Conservation (phyloP, 2,329 filamentous ascomycete genomes). For the Pseudogymnoascus sp. region DNA sequence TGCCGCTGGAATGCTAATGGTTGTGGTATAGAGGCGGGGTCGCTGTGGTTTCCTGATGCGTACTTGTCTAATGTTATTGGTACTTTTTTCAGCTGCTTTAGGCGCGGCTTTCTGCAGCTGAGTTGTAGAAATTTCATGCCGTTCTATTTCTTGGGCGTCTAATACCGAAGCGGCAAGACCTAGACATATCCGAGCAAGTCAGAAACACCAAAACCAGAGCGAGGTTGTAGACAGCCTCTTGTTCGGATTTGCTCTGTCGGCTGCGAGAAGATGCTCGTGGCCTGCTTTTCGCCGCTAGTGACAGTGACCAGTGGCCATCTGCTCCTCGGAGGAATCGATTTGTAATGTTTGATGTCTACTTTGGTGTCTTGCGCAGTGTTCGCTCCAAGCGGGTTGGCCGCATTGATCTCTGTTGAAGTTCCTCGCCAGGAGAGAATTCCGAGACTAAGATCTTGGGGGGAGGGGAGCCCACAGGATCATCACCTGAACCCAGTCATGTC, state of each 20-base stretch:
- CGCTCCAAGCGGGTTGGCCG: not conserved
- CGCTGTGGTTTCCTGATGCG: not conserved
- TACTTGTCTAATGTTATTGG: not conserved
- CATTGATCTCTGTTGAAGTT: not conserved
- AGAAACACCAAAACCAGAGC: too few relatives aligned
- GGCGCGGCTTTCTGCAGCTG: not conserved
- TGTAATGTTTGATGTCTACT: not conserved
- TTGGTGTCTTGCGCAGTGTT: not conserved
- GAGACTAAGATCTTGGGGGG: not conserved
- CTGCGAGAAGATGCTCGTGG: too few relatives aligned
- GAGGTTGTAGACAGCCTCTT: too few relatives aligned
- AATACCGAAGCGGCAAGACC: too few relatives aligned
- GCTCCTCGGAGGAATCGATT: not conserved
- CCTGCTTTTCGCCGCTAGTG: too few relatives aligned
- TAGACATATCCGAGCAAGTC: too few relatives aligned
- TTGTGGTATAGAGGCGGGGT: not conserved
- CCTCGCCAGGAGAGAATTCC: not conserved
- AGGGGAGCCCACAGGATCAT: not conserved
- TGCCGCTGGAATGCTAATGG: not conserved
- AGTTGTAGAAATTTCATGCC: not conserved
- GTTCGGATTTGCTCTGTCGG: too few relatives aligned
- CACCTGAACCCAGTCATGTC: not conserved
- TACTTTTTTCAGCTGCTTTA: not conserved
- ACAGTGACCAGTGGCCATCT: too few relatives aligned
- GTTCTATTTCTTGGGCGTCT: too few relatives aligned